A percentile compares a stretch with the other conserved stretches of the same genome.
phyloP scores from a whole-genome alignment of 1,284 basidiomycete genomes.

The Ustilago loliicola region DNA sequence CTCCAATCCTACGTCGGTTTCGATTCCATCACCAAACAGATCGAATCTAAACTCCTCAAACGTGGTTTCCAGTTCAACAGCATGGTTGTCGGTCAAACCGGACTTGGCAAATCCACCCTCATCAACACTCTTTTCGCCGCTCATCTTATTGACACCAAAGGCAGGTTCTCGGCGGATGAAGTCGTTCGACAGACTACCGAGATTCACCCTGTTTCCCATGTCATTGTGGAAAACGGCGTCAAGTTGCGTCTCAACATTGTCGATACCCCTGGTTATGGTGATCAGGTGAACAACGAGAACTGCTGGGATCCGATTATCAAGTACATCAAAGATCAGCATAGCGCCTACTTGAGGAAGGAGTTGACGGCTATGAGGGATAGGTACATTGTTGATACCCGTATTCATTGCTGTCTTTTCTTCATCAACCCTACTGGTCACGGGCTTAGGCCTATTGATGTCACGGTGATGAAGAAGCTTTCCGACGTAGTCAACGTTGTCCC shows the following conservation, averaged over 20 bases:
- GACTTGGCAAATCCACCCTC: conserved; percentile 96
- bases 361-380: conserved; percentile 98
- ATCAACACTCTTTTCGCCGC: conserved; percentile 99
- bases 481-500: conserved; percentile 99
- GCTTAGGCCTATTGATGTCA: conserved; percentile 82
- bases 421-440: conserved; percentile 77
- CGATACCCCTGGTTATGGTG: conserved; percentile 98
- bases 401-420: conserved; percentile 98
- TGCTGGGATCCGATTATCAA: conserved; percentile 99
- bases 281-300: conserved; percentile 98
- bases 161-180: conserved; percentile 87
- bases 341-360: conserved; percentile 97
- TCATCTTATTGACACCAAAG: conserved; percentile 97
- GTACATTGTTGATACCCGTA: conserved; percentile 97
- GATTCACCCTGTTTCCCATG: conserved; percentile 94
- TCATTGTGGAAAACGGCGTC: conserved; percentile 96
- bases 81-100: conserved; percentile 84
- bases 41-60: conserved; percentile 99
- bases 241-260: conserved; percentile 96
- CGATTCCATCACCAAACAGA: conserved; percentile 87
- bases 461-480: conserved; percentile 97
- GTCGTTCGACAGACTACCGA: conserved; percentile 93
- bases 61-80: conserved; percentile 97
- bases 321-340: conserved; percentile 99
- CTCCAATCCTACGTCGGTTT: conserved; percentile 71